A percentile compares a stretch with the other conserved stretches of the same genome.
Conservation (phyloP, 345 rosid genomes). For the Microthlaspi erraticum region DNA sequence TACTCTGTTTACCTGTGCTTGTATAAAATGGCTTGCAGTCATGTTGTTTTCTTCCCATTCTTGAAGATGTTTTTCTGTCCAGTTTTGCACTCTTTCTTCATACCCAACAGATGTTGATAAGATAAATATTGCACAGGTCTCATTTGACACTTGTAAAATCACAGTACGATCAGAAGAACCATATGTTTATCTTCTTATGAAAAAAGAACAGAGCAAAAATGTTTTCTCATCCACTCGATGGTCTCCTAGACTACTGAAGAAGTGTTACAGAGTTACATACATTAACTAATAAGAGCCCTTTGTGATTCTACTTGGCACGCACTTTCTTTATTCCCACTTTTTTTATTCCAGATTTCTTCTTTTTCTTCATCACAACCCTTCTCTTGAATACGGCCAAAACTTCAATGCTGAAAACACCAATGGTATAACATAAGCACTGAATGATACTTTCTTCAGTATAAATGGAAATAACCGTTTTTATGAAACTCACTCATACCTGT, state of each 20-base stretch:
- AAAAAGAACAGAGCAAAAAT: constrained; percentile 37
- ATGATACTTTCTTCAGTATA: not conserved
- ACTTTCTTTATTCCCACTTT: constrained; percentile 55
- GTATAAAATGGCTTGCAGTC: constrained; percentile 35
- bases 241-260: constrained; percentile 17
- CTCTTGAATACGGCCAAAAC: constrained; percentile 81
- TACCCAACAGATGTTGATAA: constrained; percentile 30
- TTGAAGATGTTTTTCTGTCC: constrained; percentile 37
- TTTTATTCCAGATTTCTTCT: constrained; percentile 64
- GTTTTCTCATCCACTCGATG: constrained; percentile 28
- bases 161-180: constrained; percentile 8
- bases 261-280: constrained; percentile 20
- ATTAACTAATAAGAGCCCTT: constrained; percentile 18
- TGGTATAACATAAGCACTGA: constrained; percentile 14
- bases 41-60: constrained; percentile 30
- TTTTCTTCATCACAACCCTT: constrained; percentile 56
- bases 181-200: constrained; percentile 4
- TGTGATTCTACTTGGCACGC: constrained; percentile 34
- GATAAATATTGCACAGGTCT: constrained; percentile 24
- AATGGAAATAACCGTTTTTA: constrained; percentile 1
- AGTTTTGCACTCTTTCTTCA: constrained; percentile 52
- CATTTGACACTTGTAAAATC: constrained; percentile 20
- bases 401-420: constrained; percentile 66
- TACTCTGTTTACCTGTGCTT: constrained; percentile 31
- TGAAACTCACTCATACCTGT: constrained; percentile 56